Evolutionary conservation across 495 filamentous ascomycete species (phyloP).

Genomic region (Ascobolus immersus): DNA sequence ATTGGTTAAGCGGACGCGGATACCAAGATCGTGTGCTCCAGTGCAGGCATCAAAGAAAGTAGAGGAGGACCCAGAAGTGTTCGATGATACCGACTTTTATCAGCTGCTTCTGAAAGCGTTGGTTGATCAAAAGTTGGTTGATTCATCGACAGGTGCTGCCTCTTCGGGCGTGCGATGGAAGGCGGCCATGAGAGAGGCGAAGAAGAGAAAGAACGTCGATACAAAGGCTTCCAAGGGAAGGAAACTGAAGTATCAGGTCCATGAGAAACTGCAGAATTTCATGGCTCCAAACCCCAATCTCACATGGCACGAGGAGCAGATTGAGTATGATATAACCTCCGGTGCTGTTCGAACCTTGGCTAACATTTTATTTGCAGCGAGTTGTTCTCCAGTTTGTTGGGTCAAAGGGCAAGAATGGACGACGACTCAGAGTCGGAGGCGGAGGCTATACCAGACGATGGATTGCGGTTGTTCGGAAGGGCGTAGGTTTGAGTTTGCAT

Average conservation of each 20-base stretch:
- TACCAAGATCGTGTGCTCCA: conserved; percentile 48
- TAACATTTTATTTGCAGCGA: conserved; percentile 20
- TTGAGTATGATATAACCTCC: conserved; percentile 23
- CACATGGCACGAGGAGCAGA: conserved; percentile 46
- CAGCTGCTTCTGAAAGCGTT: conserved; percentile 73
- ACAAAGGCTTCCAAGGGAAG: conserved; percentile 86
- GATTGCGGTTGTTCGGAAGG: no score
- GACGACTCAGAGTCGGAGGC: no score
- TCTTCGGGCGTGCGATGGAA: conserved; percentile 18
- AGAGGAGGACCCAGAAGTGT: conserved; percentile 29
- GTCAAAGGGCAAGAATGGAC: conserved; percentile 56
- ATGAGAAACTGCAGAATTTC: conserved; percentile 93
- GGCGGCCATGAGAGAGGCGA: conserved; percentile 53
- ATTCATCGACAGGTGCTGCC: conserved; percentile 23
- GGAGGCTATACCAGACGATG: no score
- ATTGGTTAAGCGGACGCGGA: conserved; percentile 37
- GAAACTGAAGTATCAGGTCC: conserved; percentile 77
- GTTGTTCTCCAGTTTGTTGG: conserved; percentile 72
- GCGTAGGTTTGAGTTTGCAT: no score
- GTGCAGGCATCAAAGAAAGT: conserved; percentile 29
- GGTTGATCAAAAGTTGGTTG: conserved; percentile 54
- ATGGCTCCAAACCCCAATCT: conserved; percentile 48
- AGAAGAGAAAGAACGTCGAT: conserved; percentile 60
- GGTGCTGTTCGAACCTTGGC: neutral
- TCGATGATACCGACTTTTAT: conserved; percentile 88